These are phyloP conservation scores for Colletotrichum camelliae DNA, from an alignment of 2,329 filamentous ascomycete species.

Conservation along the genomic window DNA sequence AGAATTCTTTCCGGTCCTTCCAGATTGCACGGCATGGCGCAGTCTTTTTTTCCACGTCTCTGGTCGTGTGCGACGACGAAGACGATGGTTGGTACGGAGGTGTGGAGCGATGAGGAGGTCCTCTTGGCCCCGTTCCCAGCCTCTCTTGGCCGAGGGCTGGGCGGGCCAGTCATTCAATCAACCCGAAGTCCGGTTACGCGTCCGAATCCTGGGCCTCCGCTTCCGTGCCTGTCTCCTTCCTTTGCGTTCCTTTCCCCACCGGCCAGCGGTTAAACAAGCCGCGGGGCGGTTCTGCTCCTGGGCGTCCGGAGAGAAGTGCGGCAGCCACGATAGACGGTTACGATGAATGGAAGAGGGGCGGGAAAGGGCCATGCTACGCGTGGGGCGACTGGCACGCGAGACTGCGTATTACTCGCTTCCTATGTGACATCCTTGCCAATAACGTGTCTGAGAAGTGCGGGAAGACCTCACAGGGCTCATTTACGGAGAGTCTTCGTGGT, in stretches of 20 bases:
- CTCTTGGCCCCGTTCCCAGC: not conserved
- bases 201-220: not conserved
- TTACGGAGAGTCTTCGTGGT: not conserved
- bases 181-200: slow-evolving; percentile 2
- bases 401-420: not conserved
- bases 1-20: not conserved
- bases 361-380: not conserved
- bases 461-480: not conserved
- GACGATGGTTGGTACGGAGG: not conserved
- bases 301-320: not conserved
- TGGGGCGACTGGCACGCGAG: not conserved
- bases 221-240: not conserved
- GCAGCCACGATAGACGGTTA: not conserved
- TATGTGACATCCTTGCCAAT: not conserved
- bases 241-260: not conserved
- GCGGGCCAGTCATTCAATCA: not conserved
- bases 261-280: not conserved
- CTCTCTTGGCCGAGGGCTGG: not conserved
- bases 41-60: not conserved
- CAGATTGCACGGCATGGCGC: not conserved
- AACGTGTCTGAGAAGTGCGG: not conserved
- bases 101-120: not conserved
- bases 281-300: not conserved
- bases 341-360: not conserved
- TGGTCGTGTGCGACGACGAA: not conserved